Percentiles rank a stretch among this genome's conserved stretches.
Conservation (phyloP, 2,329 filamentous ascomycete genomes). For the Cordyceps tenuipes region DNA sequence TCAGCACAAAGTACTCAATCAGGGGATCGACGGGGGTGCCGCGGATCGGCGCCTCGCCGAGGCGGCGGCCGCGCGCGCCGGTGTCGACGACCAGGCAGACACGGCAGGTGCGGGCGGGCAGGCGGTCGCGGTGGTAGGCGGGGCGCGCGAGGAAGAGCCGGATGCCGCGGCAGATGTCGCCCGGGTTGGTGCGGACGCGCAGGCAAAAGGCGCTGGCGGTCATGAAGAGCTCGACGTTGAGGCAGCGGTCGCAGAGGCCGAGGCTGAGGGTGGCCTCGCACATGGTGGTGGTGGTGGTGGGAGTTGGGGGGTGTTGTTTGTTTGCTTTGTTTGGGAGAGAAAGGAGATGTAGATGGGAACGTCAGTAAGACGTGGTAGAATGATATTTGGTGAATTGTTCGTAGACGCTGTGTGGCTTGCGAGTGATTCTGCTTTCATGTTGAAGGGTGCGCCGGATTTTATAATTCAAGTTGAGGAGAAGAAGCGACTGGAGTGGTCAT, state of each 20-base stretch:
- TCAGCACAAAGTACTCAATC: background rate
- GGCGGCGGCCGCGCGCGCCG: background rate
- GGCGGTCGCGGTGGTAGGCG: background rate
- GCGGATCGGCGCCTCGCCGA: background rate
- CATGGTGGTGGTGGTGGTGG: background rate
- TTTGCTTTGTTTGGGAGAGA: background rate
- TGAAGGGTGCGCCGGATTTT: no score
- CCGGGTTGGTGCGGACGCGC: background rate
- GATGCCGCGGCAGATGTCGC: background rate
- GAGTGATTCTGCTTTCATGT: background rate
- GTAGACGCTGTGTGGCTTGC: background rate
- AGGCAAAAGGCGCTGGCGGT: background rate
- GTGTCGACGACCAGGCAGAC: background rate
- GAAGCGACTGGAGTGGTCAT: background rate
- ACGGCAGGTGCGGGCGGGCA: background rate
- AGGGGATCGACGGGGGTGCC: background rate
- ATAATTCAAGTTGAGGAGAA: no score
- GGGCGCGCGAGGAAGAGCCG: background rate
- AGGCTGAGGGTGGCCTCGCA: background rate
- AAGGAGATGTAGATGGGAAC: background rate
- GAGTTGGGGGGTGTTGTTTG: background rate
- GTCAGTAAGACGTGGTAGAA: no score
- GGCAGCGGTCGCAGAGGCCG: background rate
- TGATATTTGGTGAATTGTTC: background rate
- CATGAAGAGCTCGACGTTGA: background rate